Base-by-base conservation (phyloP, 495 filamentous ascomycete species). In the Lophium mytilinum region DNA sequence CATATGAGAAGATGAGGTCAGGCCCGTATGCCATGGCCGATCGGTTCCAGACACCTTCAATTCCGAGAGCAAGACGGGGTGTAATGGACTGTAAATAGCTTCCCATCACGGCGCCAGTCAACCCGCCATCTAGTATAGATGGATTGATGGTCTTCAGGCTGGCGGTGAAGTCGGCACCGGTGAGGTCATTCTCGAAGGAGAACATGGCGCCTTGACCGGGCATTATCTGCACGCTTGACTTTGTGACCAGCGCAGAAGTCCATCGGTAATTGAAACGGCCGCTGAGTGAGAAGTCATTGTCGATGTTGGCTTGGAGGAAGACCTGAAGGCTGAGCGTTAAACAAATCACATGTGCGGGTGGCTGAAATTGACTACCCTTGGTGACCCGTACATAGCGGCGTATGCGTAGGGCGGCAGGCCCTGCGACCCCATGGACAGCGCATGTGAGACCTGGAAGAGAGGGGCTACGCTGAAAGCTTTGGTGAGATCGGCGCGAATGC, bases 371-470 rank as follows among this genome's bases (percentile, higher is more conserved):
- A 78, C 87, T 75, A 96, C 91, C 78, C 87, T 93, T 67, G 83
- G 83, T 63, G 85, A 95, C 55, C 94, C 94, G 70, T 90, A 96
- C 66, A 99, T 80, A 53, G 88, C 88, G 53, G 89, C 88, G 73
- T 96, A 96, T 41, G 86, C 86, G 72, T 99, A 99, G 37, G 94
- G 94, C 66, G 89, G 88, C 69, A 92, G 74, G 50, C 84, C 82
- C 67, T 93, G 87, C 14, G 80, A 80, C 55, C 94, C 92, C 83
- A 96, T 89, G 34, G 91, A 82, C 70, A 99, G 93, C 51, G 91
- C 86, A 78, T 99, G 94, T 50, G 91, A 95, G 57, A 96, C 86
- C 72, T 96, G 92, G 80, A 99, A 99, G 66, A 97, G 76, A 46
- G 93, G 94, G 60, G 83, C 80, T 67, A 95, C 80, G 77, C 89